These are phyloP conservation scores for Colletotrichum scovillei DNA, from an alignment of 2,329 filamentous ascomycete species.

Conservation along the genomic window DNA sequence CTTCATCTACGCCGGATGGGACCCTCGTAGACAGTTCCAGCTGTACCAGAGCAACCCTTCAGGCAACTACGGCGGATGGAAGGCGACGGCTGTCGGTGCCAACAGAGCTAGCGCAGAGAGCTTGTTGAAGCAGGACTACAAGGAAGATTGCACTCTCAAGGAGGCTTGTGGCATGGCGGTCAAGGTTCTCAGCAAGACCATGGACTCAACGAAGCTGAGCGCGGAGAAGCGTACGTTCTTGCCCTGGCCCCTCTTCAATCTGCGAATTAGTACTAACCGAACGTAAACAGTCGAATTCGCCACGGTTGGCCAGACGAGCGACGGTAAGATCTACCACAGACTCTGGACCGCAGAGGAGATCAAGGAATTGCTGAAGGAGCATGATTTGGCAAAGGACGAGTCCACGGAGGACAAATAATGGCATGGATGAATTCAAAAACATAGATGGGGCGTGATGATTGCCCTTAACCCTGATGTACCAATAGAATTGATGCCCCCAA, in stretches of 20 bases:
- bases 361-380: constrained; percentile 91
- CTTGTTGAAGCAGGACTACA: constrained; percentile 98
- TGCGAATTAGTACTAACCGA: not conserved
- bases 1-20: constrained; percentile 99
- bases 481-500: constrained; percentile 35
- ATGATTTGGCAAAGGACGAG: constrained; percentile 91
- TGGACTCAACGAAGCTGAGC: constrained; percentile 99
- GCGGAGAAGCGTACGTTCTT: constrained; percentile 93
- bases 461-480: constrained; percentile 34
- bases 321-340: constrained; percentile 97
- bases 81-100: constrained; percentile 96
- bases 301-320: constrained; percentile 94
- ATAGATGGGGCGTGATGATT: constrained; percentile 33
- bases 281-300: constrained; percentile 86
- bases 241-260: not conserved
- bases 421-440: constrained; percentile 33
- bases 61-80: constrained; percentile 99
- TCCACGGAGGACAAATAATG: constrained; percentile 73
- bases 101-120: constrained; percentile 99
- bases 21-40: constrained; percentile 96
- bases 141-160: constrained; percentile 95
- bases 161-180: constrained; percentile 98
- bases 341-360: constrained; percentile 98
- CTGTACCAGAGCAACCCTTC: constrained; percentile 99
- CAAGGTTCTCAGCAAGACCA: constrained; percentile 99